Evolutionary conservation across 2,329 filamentous ascomycete genomes (phyloP).

Genomic region (Huntiella omanensis): DNA sequence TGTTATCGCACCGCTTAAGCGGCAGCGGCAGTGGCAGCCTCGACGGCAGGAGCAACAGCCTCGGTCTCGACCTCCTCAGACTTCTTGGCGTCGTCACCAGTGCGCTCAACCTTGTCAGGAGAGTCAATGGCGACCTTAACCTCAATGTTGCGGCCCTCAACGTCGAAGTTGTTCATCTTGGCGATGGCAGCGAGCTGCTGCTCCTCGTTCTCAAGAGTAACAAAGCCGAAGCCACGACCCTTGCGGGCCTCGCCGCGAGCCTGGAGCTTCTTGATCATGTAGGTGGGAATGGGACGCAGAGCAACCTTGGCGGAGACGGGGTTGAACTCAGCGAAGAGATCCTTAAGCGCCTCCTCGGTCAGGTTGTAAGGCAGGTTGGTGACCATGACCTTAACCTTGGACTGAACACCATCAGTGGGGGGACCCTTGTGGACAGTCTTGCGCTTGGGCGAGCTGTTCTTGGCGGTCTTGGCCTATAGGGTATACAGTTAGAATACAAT

Average conservation of each 20-base stretch:
- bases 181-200: conserved; percentile 88
- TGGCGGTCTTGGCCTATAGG: conserved; percentile 37
- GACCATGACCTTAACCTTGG: conserved; percentile 99
- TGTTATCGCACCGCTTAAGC: conserved; percentile 4
- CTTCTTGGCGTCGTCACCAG: conserved; percentile 38
- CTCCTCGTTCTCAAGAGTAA: conserved; percentile 88
- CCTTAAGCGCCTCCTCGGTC: conserved; percentile 93
- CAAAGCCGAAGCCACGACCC: conserved; percentile 97
- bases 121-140: conserved; percentile 99
- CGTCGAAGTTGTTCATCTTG: conserved; percentile 99
- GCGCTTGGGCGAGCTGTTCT: conserved; percentile 21
- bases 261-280: conserved; percentile 99
- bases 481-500: not conserved
- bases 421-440: conserved; percentile 50
- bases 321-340: conserved; percentile 84
- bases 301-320: conserved; percentile 95
- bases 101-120: conserved; percentile 87
- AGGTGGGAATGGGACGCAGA: conserved; percentile 91
- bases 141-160: conserved; percentile 95
- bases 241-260: conserved; percentile 95
- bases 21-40: conserved; percentile 1
- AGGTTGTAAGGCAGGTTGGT: conserved; percentile 97
- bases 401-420: conserved; percentile 89
- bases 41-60: not conserved
- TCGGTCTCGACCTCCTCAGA: conserved; percentile 2